Evolutionary conservation across 1,284 basidiomycete genomes (phyloP).

Genomic region (Cerioporus squamosus): DNA sequence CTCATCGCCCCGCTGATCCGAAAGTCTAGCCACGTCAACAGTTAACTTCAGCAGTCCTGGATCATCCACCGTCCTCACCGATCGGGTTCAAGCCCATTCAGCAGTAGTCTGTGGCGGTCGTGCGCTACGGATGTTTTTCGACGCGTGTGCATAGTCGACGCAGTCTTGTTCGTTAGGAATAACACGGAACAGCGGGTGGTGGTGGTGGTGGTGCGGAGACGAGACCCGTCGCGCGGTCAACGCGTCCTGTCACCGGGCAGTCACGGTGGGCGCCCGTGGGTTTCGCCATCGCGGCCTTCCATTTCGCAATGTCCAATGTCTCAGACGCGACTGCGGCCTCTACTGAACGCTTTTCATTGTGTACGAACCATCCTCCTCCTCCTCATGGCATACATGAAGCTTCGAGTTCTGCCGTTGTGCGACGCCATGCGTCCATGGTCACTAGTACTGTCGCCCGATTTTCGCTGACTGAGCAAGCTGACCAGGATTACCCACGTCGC

Average conservation of each 20-base stretch:
- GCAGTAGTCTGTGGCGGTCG: constrained; percentile 10
- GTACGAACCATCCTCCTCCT: too few species aligned
- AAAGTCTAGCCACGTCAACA: not conserved
- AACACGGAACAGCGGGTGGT: too few species aligned
- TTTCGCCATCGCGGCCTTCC: not conserved
- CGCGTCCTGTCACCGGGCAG: too few species aligned
- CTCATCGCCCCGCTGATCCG: not conserved
- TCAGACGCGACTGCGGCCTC: too few species aligned
- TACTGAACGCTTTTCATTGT: too few species aligned
- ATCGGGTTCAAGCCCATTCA: constrained; percentile 14
- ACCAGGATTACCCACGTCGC: not conserved
- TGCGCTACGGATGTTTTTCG: not conserved
- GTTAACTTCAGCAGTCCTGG: not conserved
- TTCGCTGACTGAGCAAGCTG: not conserved
- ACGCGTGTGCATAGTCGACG: not conserved
- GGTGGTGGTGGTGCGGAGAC: not conserved
- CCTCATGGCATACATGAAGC: too few species aligned
- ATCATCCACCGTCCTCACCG: constrained; percentile 9
- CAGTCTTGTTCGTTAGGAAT: too few species aligned
- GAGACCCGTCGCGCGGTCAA: too few species aligned
- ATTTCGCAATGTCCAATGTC: not conserved
- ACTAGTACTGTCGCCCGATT: too few species aligned
- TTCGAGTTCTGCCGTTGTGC: too few species aligned
- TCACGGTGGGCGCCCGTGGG: too few species aligned
- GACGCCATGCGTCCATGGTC: too few species aligned